phyloP scores from a whole-genome alignment of 2,329 filamentous ascomycete genomes.

The Xylariaceae sp. region DNA sequence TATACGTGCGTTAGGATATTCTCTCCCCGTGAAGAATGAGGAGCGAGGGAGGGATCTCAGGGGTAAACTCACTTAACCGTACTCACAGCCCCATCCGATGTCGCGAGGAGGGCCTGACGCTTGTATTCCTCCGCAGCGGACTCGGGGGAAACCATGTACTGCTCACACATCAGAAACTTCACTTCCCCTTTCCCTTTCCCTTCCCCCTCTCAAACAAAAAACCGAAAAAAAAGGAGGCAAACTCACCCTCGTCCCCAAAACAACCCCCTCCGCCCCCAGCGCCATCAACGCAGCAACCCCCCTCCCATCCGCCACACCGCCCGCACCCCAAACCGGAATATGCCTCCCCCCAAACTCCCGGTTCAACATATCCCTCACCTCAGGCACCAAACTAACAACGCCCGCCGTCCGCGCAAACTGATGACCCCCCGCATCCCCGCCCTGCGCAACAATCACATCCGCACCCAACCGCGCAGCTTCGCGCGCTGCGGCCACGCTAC shows the following conservation, averaged over 20 bases:
- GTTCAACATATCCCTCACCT: conserved; percentile 39
- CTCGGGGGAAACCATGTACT: conserved; percentile 35
- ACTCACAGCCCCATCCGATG: conserved; percentile 32
- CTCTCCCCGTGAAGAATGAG: neutral
- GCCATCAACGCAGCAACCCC: conserved; percentile 43
- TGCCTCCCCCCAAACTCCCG: conserved; percentile 25
- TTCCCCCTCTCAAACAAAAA: neutral
- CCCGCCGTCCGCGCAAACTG: conserved; percentile 43
- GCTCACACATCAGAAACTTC: neutral
- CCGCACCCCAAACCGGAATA: conserved; percentile 41
- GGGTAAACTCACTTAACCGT: conserved; percentile 33
- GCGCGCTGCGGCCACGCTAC: conserved; percentile 43
- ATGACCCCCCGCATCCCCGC: conserved; percentile 49
- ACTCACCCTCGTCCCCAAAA: conserved; percentile 30
- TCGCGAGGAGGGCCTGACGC: conserved; percentile 31
- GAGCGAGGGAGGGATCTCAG: neutral
- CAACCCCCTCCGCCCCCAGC: conserved; percentile 36
- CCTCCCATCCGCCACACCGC: conserved; percentile 45
- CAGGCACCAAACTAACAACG: conserved; percentile 44
- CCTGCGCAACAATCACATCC: conserved; percentile 49
- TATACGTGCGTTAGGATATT: neutral
- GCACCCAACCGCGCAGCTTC: conserved; percentile 35
- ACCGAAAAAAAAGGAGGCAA: neutral
- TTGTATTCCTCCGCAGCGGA: conserved; percentile 32
- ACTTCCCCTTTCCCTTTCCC: no score